Evolutionary conservation across 495 filamentous ascomycete genomes (phyloP), one percentile per base, ranked within the genome.

Genomic region (Neurospora sp.): DNA sequence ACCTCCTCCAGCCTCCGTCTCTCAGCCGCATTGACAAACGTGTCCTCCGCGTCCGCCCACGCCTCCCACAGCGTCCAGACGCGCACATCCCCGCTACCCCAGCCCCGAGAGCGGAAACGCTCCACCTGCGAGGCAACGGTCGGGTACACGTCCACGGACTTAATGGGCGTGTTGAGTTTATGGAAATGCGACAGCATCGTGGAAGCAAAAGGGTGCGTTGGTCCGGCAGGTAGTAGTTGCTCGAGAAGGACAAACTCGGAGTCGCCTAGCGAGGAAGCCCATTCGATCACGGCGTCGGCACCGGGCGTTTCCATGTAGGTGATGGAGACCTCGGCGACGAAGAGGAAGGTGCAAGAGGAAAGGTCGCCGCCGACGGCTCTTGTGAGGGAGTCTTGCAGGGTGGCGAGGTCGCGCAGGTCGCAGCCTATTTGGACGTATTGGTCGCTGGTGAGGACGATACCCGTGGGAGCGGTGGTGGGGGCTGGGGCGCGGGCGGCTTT

Each of bases 191-290:
- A 85, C 69, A 96, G 85, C 94, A 97, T 97, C 18, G 93, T 96
- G 69, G 86, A 81, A 14, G 94, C 93, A 84, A 97, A 97, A 0
- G 94, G 94, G 81, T 97, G 92, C 20, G 88, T 81, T 3, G 85
- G 82, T 1, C 94, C 92, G 71, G 91, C 88, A 0, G 94, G 94
- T 18, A 97, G 86, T 73, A 92, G 91, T 79, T 98, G 94, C 79
- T 98, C 94, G 14, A 97, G 84, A n/a, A 97, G 85, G 77, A 93
- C 94, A 79, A 98, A 97, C 76, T 78, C 80, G 92, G 92, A 90
- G 78, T 91, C 84, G 27, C 88, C 86, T 69, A 94, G 81, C 16
- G 80, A 85, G 46, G 87, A 85, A 9, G 90, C 89, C 92, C 92
- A 96, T 42, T 82, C 77, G 31, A 97, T 88, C 5, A 97, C 84